Percentiles rank a stretch among this genome's conserved stretches.
Evolutionary conservation across 306 rosid genomes (phyloP).

Genomic region (Cicer cuneatum): DNA sequence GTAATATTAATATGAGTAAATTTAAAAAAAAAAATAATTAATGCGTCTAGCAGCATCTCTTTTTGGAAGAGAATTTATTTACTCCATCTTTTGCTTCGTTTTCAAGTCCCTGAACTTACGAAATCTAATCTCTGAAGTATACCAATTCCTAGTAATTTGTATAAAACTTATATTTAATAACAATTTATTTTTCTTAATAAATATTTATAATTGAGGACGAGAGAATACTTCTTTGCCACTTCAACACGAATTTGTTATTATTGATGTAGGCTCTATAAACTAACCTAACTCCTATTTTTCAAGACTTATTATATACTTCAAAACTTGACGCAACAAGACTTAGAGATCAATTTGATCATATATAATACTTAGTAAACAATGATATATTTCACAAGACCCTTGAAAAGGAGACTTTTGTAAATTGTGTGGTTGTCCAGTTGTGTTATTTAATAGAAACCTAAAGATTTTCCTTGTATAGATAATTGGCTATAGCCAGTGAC

Average conservation of each 20-base stretch:
- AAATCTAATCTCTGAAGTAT: no score
- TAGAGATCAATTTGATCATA: neutral
- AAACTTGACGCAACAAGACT: slow-evolving; percentile 23
- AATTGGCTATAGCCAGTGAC: slow-evolving; percentile 40
- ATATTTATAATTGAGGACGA: no score
- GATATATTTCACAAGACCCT: slow-evolving; percentile 28
- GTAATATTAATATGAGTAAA: no score
- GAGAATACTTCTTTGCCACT: neutral
- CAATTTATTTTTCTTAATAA: no score
- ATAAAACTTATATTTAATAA: no score
- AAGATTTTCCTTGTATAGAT: slow-evolving; percentile 2
- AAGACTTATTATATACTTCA: slow-evolving; percentile 24
- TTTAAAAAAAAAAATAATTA: no score
- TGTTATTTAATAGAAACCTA: slow-evolving; percentile 12
- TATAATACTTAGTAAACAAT: slow-evolving; percentile 22
- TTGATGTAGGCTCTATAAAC: slow-evolving; percentile 18
- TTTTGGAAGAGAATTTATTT: no score
- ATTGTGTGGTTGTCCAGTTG: slow-evolving; percentile 40
- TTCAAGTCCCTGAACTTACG: no score
- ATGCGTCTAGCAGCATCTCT: no score
- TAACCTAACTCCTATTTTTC: slow-evolving; percentile 32
- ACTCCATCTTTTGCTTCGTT: no score
- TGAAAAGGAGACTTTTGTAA: slow-evolving; percentile 33
- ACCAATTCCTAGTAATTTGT: no score
- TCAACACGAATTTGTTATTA: neutral